Evolutionary conservation across 1,284 basidiomycete genomes (phyloP), one percentile per base, ranked within the genome.

Genomic region (Wolfiporia cocos): DNA sequence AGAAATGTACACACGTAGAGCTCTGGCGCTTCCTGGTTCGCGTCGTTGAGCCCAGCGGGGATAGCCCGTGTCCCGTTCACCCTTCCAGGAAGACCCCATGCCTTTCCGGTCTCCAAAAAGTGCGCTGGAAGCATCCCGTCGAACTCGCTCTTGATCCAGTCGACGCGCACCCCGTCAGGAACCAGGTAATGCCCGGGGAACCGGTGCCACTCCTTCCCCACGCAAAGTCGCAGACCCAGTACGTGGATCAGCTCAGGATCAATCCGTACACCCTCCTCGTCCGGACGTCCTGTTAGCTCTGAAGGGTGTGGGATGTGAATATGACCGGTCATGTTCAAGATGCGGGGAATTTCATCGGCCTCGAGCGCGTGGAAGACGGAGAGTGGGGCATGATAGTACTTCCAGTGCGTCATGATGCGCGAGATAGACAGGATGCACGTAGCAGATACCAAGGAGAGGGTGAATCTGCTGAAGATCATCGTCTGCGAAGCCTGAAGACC

Each of bases 131-230:
- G 69, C 59, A 93, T 78, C 12, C 93, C 95, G 44, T 83, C 73
- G 55, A 97, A 96, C 42, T 86, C 90, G 62, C 86, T 92, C 69
- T 90, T 85, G 59, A 98, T 70, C 66, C 92, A 98, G 48, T 86
- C 75, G 12, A 95, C 82, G 35, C 81, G 75, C 43, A 97, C 70
- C 14, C 80, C 86, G 42, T 86, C 76, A 1, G 95, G 93, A 15
- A 98, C 74, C 37, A 95, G 76, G 65, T 89, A 98, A 59, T 88
- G 86, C 1, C 88, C 79, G 0, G 94, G 92, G 71, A 94, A 99
- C 12, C 95, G 77, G 59, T 98, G 74, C 96, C 96, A 99, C 64
- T 99, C 95, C 58, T 94, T 91, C 24, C 86, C 92, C 42, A 89
- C 75, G 66, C 96, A 99, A 2, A 99, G 61, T n/a, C 72, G 80